phyloP scores from a whole-genome alignment of 2,329 filamentous ascomycete species.

The Cercospora zeina region DNA sequence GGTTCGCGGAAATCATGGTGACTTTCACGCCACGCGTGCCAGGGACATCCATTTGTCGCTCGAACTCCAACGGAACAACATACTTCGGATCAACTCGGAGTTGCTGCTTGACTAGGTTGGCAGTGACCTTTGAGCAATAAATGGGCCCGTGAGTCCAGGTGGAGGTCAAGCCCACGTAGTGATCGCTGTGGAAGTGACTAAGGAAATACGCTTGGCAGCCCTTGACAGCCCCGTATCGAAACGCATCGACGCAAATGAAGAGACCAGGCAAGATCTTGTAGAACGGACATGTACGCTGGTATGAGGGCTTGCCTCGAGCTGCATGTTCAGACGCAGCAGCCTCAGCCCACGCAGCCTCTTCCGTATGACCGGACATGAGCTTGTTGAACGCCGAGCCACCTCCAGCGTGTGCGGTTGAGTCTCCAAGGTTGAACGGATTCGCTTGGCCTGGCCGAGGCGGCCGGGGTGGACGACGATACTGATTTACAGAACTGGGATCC shows the following conservation, averaged over 20 bases:
- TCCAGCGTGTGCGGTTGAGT: slow-evolving; percentile 33
- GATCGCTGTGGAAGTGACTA: slow-evolving; percentile 96
- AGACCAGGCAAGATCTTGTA: slow-evolving; percentile 97
- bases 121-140: slow-evolving; percentile 92
- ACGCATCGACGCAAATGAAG: slow-evolving; percentile 91
- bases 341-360: slow-evolving; percentile 84
- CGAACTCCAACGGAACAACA: slow-evolving; percentile 82
- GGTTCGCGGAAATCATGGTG: slow-evolving; percentile 94
- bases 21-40: slow-evolving; percentile 79
- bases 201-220: slow-evolving; percentile 94
- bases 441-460: slow-evolving; percentile 76
- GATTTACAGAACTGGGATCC: slow-evolving; percentile 46
- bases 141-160: slow-evolving; percentile 93
- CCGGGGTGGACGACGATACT: slow-evolving; percentile 64
- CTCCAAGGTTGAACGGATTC: slow-evolving; percentile 68
- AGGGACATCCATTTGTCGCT: slow-evolving; percentile 74
- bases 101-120: slow-evolving; percentile 82
- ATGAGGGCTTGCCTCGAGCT: slow-evolving; percentile 80
- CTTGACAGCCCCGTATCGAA: slow-evolving; percentile 89
- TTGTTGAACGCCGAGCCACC: slow-evolving; percentile 78
- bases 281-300: slow-evolving; percentile 89
- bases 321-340: slow-evolving; percentile 78
- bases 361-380: slow-evolving; percentile 88
- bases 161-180: slow-evolving; percentile 87
- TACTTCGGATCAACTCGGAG: slow-evolving; percentile 82